Evolutionary conservation across 768 basidiomycete species (phyloP).

Genomic region (Tylopilus plumbeoviolaceoides): DNA sequence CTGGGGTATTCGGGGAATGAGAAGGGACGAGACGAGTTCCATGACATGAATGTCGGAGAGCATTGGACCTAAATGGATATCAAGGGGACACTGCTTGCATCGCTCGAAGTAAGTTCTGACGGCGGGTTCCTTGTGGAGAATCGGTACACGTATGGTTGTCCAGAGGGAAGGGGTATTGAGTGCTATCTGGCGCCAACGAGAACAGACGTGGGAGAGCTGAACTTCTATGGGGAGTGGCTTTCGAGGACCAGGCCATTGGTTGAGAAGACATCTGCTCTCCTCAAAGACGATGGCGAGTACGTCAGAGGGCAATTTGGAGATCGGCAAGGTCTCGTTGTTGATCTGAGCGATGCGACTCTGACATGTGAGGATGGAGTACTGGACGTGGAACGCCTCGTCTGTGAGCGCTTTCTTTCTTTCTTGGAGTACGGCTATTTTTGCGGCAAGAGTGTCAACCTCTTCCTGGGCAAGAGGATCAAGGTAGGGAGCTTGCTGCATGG

Average conservation of each 20-base stretch:
- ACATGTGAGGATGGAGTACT: conserved; percentile 26
- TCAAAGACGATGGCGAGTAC: conserved; percentile 33
- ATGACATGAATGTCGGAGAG: conserved; percentile 20
- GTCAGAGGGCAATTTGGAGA: conserved; percentile 29
- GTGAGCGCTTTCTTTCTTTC: conserved; percentile 19
- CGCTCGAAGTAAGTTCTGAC: conserved; percentile 30
- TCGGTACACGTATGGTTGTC: conserved; percentile 32
- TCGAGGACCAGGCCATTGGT: conserved; percentile 23
- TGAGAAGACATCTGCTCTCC: conserved; percentile 28
- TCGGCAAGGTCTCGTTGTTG: conserved; percentile 28
- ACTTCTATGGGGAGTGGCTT: conserved; percentile 32
- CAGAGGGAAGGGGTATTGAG: conserved; percentile 34
- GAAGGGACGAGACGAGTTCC: conserved; percentile 25
- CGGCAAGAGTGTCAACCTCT: conserved; percentile 23
- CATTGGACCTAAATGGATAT: conserved; percentile 30
- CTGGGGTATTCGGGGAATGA: conserved; percentile 29
- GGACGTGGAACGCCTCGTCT: conserved; percentile 24
- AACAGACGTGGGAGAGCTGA: conserved; percentile 34
- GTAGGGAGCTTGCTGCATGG: conserved; percentile 14
- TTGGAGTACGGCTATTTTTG: conserved; percentile 20
- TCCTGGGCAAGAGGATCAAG: conserved; percentile 24
- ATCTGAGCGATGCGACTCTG: conserved; percentile 33
- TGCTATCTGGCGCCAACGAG: conserved; percentile 34
- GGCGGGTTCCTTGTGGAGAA: conserved; percentile 26
- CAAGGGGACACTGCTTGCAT: conserved; percentile 30